Percentiles rank a stretch among this genome's conserved stretches.
phyloP scores from a whole-genome alignment of 257 asterid genomes.

The Ilex asprella region DNA sequence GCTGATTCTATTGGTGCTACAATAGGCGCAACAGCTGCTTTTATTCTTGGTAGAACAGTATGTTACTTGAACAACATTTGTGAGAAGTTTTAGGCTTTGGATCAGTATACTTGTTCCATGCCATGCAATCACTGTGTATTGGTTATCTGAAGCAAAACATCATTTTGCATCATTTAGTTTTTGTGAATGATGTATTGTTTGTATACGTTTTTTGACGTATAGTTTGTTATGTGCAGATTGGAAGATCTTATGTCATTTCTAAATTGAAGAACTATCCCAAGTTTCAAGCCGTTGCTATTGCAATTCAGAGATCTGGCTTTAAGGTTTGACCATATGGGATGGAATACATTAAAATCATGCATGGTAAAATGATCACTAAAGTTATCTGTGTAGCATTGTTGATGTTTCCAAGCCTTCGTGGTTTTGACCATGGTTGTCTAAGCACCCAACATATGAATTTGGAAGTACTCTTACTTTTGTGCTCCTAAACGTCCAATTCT shows the following conservation, averaged over 20 bases:
- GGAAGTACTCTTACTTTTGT: not conserved
- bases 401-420: too few species aligned
- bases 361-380: too few species aligned
- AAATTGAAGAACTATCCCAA: not conserved
- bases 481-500: not conserved
- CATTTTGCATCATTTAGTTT: too few species aligned
- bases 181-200: not conserved
- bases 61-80: too few species aligned
- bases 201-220: not conserved
- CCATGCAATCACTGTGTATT: not conserved
- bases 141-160: not conserved
- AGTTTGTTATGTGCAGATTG: not conserved
- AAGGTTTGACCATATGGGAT: not conserved
- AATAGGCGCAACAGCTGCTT: constrained; percentile 2
- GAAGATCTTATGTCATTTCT: not conserved
- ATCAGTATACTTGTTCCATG: too few species aligned
- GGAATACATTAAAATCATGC: too few species aligned
- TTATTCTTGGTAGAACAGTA: constrained; percentile 3
- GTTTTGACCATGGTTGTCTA: too few species aligned
- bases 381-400: too few species aligned
- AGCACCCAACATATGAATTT: too few species aligned
- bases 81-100: too few species aligned
- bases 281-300: constrained; percentile 3
- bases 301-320: constrained; percentile 5
- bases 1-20: constrained; percentile 4